phyloP scores from a whole-genome alignment of 2,329 filamentous ascomycete genomes.

The Chrysosporium queenslandicum region DNA sequence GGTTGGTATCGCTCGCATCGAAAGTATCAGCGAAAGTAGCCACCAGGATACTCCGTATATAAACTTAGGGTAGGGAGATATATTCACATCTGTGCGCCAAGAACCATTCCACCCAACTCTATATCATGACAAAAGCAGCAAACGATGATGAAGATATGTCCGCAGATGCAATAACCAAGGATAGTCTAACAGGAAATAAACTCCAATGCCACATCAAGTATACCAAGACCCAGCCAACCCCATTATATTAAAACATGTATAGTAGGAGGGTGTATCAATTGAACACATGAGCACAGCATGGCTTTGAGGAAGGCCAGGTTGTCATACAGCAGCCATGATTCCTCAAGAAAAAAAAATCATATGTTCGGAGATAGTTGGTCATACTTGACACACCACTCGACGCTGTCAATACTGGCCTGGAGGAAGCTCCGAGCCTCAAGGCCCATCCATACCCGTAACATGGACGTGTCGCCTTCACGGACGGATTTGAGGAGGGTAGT shows the following conservation, averaged over 20 bases:
- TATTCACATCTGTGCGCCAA: not conserved
- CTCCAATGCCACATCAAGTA: not conserved
- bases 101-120: not conserved
- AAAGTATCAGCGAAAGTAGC: not conserved
- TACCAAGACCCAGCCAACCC: not conserved
- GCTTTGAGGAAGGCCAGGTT: not conserved
- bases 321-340: not conserved
- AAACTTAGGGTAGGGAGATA: not conserved
- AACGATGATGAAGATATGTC: not conserved
- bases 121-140: not conserved
- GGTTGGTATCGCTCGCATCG: not conserved
- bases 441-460: constrained; percentile 85
- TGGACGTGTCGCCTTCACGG: constrained; percentile 64
- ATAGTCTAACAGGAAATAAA: not conserved
- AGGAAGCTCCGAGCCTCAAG: constrained; percentile 81
- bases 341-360: constrained; percentile 39
- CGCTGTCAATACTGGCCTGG: constrained; percentile 80
- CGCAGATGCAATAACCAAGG: not conserved
- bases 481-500: constrained; percentile 49
- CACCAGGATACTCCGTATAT: not conserved
- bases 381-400: constrained; percentile 82
- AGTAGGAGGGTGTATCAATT: not conserved
- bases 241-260: not conserved
- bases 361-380: constrained; percentile 82
- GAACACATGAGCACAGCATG: not conserved